Conservation (phyloP, 768 basidiomycete species). For the Termitomyces titanicus region DNA sequence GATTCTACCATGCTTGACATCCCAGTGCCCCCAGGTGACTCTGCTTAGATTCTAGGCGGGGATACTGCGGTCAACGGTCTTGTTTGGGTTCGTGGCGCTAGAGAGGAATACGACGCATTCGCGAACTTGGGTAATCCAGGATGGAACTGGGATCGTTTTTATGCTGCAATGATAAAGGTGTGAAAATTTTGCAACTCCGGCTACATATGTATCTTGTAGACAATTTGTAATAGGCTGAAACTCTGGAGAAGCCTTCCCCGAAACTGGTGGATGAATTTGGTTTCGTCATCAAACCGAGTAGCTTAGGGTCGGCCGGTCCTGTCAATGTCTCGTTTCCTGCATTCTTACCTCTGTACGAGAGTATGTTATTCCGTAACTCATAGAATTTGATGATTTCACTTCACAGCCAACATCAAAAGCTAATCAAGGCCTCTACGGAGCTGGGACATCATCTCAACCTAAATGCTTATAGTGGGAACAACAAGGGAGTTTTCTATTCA, state of each 20-base stretch:
- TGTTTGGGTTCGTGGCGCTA: slow-evolving; percentile 29
- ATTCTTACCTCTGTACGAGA: slow-evolving; percentile 24
- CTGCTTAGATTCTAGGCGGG: slow-evolving; percentile 30
- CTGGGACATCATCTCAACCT: slow-evolving; percentile 29
- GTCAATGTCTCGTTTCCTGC: slow-evolving; percentile 27
- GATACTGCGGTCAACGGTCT: slow-evolving; percentile 32
- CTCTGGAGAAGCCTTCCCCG: slow-evolving; percentile 20
- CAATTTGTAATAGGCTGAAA: slow-evolving; percentile 21
- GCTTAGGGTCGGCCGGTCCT: slow-evolving; percentile 23
- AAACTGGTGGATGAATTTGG: slow-evolving; percentile 19
- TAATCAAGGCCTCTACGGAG: slow-evolving; percentile 26
- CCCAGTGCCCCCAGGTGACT: not conserved
- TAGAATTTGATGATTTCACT: not conserved
- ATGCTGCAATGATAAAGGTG: slow-evolving; percentile 29
- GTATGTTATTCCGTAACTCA: not conserved
- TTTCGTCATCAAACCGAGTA: slow-evolving; percentile 18
- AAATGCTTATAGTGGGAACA: slow-evolving; percentile 25
- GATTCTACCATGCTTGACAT: not conserved
- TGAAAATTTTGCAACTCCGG: not conserved
- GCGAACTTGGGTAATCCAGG: slow-evolving; percentile 22
- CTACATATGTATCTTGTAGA: not conserved
- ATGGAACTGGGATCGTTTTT: slow-evolving; percentile 36
- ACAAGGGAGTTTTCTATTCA: slow-evolving; percentile 24
- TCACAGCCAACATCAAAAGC: slow-evolving; percentile 24
- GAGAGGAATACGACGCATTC: slow-evolving; percentile 27